Conservation (phyloP, 208 protist species). For the Crithidia thermophila region DNA sequence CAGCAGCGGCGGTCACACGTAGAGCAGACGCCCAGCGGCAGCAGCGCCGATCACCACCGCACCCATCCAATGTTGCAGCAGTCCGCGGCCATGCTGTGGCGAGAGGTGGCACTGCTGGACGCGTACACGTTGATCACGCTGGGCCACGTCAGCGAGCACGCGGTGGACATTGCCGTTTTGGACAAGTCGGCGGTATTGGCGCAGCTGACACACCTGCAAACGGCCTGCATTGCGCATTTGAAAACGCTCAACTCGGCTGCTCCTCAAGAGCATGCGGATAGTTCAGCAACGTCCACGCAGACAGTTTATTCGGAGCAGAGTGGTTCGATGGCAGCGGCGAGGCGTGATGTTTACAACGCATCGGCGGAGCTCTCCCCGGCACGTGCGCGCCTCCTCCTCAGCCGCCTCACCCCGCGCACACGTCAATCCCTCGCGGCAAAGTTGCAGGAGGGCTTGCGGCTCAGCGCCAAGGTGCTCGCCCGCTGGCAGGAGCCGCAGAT, state of each 20-base stretch:
- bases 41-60: background rate
- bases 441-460: constrained; percentile 58
- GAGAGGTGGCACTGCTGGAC: constrained; percentile 72
- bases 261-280: background rate
- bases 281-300: background rate
- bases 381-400: constrained; percentile 8
- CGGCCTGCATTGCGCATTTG: constrained; percentile 33
- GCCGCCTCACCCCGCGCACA: constrained; percentile 36
- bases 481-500: constrained; percentile 38
- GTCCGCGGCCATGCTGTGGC: constrained; percentile 52
- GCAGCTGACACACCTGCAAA: constrained; percentile 27
- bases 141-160: constrained; percentile 70
- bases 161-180: constrained; percentile 39
- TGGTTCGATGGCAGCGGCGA: background rate
- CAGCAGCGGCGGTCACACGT: background rate
- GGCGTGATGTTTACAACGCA: background rate
- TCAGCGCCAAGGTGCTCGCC: constrained; percentile 67
- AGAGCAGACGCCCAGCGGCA: too few relatives aligned
- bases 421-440: constrained; percentile 33
- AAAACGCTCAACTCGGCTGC: constrained; percentile 12
- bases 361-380: constrained; percentile 2
- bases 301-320: background rate
- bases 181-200: constrained; percentile 13
- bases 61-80: background rate
- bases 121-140: constrained; percentile 75